Conservation (phyloP, 495 filamentous ascomycete species). For the Platismatia glauca region DNA sequence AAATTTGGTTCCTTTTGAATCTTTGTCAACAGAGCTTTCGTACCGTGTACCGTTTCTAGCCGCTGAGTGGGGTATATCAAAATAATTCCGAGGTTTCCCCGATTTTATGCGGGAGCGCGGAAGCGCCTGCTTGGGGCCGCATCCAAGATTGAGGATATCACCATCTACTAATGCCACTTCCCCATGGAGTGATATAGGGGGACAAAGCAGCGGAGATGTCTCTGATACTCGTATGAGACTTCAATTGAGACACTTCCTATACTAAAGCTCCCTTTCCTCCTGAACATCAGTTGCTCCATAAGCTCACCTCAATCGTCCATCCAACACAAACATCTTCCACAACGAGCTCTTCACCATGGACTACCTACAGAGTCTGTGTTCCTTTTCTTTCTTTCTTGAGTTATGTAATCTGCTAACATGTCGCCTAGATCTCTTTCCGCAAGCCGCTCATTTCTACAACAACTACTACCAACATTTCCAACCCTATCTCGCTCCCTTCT, state of each 20-base stretch:
- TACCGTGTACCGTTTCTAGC: background rate
- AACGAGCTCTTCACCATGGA: constrained; percentile 13
- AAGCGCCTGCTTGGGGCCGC: too few species aligned
- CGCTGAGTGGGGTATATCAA: background rate
- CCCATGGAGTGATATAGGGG: background rate
- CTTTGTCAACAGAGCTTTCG: background rate
- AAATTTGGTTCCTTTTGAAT: background rate
- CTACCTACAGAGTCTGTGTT: constrained; percentile 10
- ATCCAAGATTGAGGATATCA: background rate
- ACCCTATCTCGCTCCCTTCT: constrained; percentile 29
- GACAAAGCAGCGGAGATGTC: background rate
- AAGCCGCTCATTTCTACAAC: constrained; percentile 29
- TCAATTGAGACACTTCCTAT: background rate
- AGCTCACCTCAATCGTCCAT: background rate
- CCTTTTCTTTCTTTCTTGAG: constrained; percentile 3
- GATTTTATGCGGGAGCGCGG: background rate
- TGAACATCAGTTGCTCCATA: background rate
- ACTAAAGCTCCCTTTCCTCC: background rate
- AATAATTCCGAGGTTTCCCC: background rate
- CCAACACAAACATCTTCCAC: background rate
- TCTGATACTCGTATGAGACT: background rate
- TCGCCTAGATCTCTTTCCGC: constrained; percentile 34
- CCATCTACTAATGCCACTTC: background rate
- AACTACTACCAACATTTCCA: constrained; percentile 33
- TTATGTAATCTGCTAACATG: background rate